Conservation (phyloP, 805 yeast species). For the Sugiyamaella chiloensis region DNA sequence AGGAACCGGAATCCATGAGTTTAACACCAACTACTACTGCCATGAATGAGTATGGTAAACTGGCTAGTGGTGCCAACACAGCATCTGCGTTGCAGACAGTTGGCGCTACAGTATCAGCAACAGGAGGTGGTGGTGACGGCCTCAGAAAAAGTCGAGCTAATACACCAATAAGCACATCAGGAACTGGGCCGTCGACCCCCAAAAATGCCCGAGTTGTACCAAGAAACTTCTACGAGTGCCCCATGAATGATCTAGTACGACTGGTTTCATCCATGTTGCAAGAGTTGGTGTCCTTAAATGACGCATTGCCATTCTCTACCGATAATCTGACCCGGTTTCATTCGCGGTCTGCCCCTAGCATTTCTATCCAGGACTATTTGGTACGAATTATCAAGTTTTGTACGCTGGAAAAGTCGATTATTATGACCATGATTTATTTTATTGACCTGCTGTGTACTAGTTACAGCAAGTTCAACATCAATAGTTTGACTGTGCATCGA, state of each 20-base stretch:
- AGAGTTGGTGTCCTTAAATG: conserved; percentile 73
- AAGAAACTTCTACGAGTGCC: conserved; percentile 57
- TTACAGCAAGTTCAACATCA: conserved; percentile 76
- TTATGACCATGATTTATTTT: conserved; percentile 81
- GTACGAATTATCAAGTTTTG: conserved; percentile 78
- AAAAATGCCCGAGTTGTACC: conserved; percentile 38
- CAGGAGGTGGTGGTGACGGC: background rate
- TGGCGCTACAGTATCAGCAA: background rate
- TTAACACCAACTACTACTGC: conserved; percentile 2
- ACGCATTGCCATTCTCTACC: conserved; percentile 41
- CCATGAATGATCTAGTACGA: conserved; percentile 64
- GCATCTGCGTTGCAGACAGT: background rate
- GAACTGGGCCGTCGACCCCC: conserved; percentile 1
- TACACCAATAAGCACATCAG: background rate
- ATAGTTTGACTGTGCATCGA: conserved; percentile 90
- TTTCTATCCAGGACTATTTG: conserved; percentile 74
- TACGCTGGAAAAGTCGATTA: conserved; percentile 76
- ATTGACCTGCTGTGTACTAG: conserved; percentile 79
- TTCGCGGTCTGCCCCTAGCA: conserved; percentile 87
- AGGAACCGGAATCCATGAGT: background rate
- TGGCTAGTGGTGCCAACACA: background rate
- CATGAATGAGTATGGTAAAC: background rate
- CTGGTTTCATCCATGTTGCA: conserved; percentile 77
- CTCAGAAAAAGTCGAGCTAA: background rate
- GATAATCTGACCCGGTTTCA: conserved; percentile 77